These are phyloP conservation scores for Camptophora hylomeconis DNA, from an alignment of 2,329 filamentous ascomycete species.

Conservation along the genomic window DNA sequence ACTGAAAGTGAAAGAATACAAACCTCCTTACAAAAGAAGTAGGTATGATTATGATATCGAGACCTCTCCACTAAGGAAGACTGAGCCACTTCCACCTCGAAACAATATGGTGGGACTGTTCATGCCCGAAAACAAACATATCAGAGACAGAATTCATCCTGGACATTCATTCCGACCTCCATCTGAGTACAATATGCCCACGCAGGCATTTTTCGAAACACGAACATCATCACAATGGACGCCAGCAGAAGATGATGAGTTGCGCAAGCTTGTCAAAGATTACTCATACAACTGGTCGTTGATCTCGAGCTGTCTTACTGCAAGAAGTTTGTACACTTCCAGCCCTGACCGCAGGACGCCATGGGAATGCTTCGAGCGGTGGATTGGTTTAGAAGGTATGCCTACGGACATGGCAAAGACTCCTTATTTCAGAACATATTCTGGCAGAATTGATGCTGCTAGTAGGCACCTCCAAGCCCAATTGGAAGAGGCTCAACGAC, in stretches of 20 bases:
- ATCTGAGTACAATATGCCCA: constrained; percentile 81
- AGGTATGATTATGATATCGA: constrained; percentile 76
- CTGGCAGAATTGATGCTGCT: constrained; percentile 49
- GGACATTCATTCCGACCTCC: constrained; percentile 89
- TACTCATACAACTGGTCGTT: constrained; percentile 97
- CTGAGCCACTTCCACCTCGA: constrained; percentile 48
- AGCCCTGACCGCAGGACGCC: constrained; percentile 81
- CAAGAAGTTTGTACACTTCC: constrained; percentile 65
- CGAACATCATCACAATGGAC: constrained; percentile 86
- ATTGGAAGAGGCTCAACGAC: constrained; percentile 36
- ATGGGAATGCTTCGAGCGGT: constrained; percentile 98
- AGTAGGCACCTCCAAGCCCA: constrained; percentile 46
- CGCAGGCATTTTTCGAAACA: constrained; percentile 79
- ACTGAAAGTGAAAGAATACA: constrained; percentile 54
- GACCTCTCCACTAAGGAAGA: constrained; percentile 43
- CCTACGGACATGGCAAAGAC: constrained; percentile 91
- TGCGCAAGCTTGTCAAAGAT: constrained; percentile 72
- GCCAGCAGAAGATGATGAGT: constrained; percentile 75
- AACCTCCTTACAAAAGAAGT: constrained; percentile 61
- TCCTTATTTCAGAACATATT: constrained; percentile 76
- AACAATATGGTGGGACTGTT: constrained; percentile 75
- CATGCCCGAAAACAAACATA: constrained; percentile 73
- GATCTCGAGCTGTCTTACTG: constrained; percentile 66
- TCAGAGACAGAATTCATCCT: constrained; percentile 79
- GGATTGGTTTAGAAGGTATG: constrained; percentile 81